Evolutionary conservation across 768 basidiomycete genomes (phyloP), one percentile per base, ranked within the genome.

Genomic region (Lentinula guzmanii): DNA sequence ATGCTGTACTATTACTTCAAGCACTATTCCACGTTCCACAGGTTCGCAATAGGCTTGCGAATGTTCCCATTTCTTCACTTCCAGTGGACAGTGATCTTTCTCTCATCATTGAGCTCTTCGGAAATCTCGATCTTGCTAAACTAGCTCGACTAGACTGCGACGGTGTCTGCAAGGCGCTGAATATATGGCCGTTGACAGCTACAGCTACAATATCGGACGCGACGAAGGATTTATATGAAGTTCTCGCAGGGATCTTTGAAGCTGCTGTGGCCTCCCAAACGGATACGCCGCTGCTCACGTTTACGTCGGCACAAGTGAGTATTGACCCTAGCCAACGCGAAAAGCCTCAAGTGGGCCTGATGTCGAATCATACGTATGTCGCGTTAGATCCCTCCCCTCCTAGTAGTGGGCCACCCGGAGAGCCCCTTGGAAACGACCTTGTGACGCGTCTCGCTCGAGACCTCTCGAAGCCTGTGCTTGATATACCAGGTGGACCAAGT

Each of bases 1-100:
- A 37, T 31, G 41, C 41, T 5, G 55, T 13, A 21, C 11, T 56
- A 13, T 37, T 56, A n/a, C 55, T 56, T 16, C 55, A 56, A 56
- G 55, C 55, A 10, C 55, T 56, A 16, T 56, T 41, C 16, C 55
- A 56, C 16, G 55, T 56, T 13, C 55, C 55, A 56, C 55, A 56
- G 15, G 55, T 56, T 42, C 55, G 55, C 13, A 11, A 21, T 7
- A 37, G 55, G 55, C 41, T 56, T 43, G 41, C 55, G 24, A n/a
- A n/a, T 3, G 37, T 42, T 4, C 10, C 8, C 5, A 39, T 56
- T 33, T 34, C n/a, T 9, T 28, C 37, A 33, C 2, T 13, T 5
- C n/a, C 16, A 37, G 55, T 28, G 33, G 11, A 21, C 8, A 21
- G 11, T 24, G 55, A 56, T 5, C 18, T 41, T 8, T 43, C 37